Evolutionary conservation across 2,329 filamentous ascomycete genomes (phyloP).

Genomic region (Mollisiaceae sp.): DNA sequence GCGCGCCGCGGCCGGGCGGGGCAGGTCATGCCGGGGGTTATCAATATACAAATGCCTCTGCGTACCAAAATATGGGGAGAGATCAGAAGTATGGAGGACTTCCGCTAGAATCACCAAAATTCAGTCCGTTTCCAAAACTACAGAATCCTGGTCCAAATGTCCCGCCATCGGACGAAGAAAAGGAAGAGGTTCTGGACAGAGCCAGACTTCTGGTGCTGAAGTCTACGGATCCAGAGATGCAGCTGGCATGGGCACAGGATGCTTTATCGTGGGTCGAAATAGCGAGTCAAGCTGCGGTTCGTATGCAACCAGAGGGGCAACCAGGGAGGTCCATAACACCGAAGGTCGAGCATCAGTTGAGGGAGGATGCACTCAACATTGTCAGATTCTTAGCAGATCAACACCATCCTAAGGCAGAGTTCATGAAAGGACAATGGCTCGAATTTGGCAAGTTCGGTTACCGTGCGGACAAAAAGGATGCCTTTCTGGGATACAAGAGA

Average conservation of each 20-base stretch:
- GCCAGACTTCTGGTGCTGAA: conserved; percentile 84
- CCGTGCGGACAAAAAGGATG: conserved; percentile 91
- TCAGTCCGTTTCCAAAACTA: conserved; percentile 91
- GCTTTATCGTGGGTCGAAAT: conserved; percentile 88
- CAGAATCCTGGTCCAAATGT: conserved; percentile 81
- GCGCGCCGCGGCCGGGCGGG: conserved; percentile 23
- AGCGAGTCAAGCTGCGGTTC: conserved; percentile 72
- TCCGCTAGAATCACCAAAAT: conserved; percentile 63
- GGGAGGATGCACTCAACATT: conserved; percentile 88
- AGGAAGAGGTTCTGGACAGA: conserved; percentile 86
- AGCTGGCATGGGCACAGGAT: conserved; percentile 95
- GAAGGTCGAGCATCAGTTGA: conserved; percentile 85
- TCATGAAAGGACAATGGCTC: conserved; percentile 94
- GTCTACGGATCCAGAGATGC: conserved; percentile 94
- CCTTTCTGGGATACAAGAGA: conserved; percentile 82
- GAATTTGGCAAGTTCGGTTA: conserved; percentile 97
- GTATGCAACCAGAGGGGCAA: conserved; percentile 46
- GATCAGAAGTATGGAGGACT: conserved; percentile 22
- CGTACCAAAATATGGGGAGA: conserved; percentile 41
- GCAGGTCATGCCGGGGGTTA: conserved; percentile 41
- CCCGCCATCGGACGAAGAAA: conserved; percentile 91
- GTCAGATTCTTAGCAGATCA: conserved; percentile 89
- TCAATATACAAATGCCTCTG: conserved; percentile 42
- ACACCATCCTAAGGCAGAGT: conserved; percentile 90
- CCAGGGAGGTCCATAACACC: conserved; percentile 76